A percentile compares a stretch with the other conserved stretches of the same genome.
Evolutionary conservation across 2,329 filamentous ascomycete genomes (phyloP).

Genomic region (Cytospora piceicola): DNA sequence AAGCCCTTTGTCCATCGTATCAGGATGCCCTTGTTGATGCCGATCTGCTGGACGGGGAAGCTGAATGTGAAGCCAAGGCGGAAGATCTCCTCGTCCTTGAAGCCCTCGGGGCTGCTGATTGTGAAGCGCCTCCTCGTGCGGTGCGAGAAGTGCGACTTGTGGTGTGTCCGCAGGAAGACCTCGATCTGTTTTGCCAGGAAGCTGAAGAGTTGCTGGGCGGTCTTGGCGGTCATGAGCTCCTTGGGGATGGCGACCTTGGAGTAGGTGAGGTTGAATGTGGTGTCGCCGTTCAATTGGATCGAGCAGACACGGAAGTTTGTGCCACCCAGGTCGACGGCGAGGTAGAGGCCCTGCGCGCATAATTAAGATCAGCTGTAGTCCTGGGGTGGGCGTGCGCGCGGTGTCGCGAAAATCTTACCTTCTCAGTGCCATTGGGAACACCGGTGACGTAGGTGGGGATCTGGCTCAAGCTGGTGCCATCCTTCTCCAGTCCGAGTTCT

Average conservation of each 20-base stretch:
- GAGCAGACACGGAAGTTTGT: constrained; percentile 99
- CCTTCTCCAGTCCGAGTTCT: constrained; percentile 81
- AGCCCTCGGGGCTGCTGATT: constrained; percentile 60
- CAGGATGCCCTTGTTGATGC: constrained; percentile 91
- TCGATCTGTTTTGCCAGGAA: constrained; percentile 95
- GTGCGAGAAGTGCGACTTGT: constrained; percentile 81
- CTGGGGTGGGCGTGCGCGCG: not conserved
- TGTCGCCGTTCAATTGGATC: constrained; percentile 89
- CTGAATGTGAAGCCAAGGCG: constrained; percentile 98
- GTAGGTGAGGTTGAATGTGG: constrained; percentile 90
- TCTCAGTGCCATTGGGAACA: constrained; percentile 96
- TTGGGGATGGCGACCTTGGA: constrained; percentile 90
- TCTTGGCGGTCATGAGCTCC: constrained; percentile 87
- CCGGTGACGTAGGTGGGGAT: constrained; percentile 97
- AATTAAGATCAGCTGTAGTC: constrained; percentile 8
- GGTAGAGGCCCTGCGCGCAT: constrained; percentile 75
- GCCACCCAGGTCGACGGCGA: constrained; percentile 96
- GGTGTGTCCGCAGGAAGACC: constrained; percentile 82
- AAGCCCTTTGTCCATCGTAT: constrained; percentile 99
- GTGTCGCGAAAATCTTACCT: constrained; percentile 60
- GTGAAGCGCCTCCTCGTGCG: constrained; percentile 68
- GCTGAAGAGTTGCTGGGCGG: constrained; percentile 82
- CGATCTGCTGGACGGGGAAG: constrained; percentile 91
- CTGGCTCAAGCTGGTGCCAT: constrained; percentile 84
- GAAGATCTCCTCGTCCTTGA: constrained; percentile 77